These are phyloP conservation scores for Cystofilobasidium ferigula DNA, from an alignment of 768 basidiomycete species.

Conservation along the genomic window DNA sequence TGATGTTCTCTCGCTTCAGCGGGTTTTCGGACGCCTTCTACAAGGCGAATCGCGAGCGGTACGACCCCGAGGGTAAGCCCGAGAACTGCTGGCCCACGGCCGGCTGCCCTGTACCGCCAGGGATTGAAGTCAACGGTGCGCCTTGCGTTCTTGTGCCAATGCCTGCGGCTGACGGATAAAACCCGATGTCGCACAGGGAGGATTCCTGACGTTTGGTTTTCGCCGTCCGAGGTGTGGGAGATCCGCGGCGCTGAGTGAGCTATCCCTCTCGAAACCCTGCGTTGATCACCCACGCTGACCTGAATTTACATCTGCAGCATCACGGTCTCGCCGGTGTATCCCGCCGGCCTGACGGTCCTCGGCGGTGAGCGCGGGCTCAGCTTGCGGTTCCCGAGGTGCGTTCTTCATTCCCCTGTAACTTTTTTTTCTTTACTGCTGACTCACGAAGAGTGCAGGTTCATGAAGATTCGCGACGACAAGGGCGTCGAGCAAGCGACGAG, in stretches of 20 bases:
- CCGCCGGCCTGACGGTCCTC: slow-evolving; percentile 58
- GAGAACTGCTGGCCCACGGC: slow-evolving; percentile 51
- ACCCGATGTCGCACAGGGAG: slow-evolving; percentile 25
- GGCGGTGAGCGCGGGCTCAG: slow-evolving; percentile 60
- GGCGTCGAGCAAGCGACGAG: slow-evolving; percentile 59
- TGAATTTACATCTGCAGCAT: slow-evolving; percentile 50
- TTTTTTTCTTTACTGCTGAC: neutral
- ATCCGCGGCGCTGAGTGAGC: slow-evolving; percentile 47
- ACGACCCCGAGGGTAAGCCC: slow-evolving; percentile 56
- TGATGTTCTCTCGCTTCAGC: slow-evolving; percentile 30
- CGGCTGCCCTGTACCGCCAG: slow-evolving; percentile 40
- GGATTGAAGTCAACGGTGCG: slow-evolving; percentile 54
- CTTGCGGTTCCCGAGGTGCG: slow-evolving; percentile 58
- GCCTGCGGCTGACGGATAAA: slow-evolving; percentile 5
- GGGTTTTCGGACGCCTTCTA: slow-evolving; percentile 80
- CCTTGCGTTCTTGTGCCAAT: neutral
- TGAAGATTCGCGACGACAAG: slow-evolving; percentile 65
- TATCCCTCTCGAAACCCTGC: too few relatives aligned
- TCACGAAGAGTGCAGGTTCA: slow-evolving; percentile 48
- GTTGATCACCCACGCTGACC: too few relatives aligned
- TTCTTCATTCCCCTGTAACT: neutral
- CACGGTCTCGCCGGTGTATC: slow-evolving; percentile 72
- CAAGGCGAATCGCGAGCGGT: slow-evolving; percentile 46
- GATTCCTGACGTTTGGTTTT: slow-evolving; percentile 41
- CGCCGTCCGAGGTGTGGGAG: slow-evolving; percentile 62